Percentiles rank a stretch among this genome's conserved stretches.
phyloP scores from a whole-genome alignment of 2,329 filamentous ascomycete species.

The Aureobasidium musti region DNA sequence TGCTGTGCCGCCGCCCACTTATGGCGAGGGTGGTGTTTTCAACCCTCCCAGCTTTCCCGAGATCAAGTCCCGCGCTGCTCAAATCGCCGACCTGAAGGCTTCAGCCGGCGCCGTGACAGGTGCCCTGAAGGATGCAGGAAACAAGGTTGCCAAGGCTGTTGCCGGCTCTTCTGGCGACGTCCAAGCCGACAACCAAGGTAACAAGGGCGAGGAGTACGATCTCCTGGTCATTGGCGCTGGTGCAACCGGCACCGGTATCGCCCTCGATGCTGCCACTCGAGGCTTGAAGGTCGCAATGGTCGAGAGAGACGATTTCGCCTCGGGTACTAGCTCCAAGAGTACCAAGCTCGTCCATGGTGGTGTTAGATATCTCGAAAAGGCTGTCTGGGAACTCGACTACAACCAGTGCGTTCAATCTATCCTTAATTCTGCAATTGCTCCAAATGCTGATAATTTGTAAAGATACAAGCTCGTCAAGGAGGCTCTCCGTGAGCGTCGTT shows the following conservation, averaged over 20 bases:
- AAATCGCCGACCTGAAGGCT: conserved; percentile 62
- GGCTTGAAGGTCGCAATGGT: conserved; percentile 78
- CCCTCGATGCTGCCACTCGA: conserved; percentile 76
- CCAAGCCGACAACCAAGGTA: conserved; percentile 36
- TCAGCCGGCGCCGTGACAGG: conserved; percentile 48
- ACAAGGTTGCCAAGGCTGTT: conserved; percentile 44
- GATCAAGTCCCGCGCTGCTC: conserved; percentile 63
- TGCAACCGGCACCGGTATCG: conserved; percentile 77
- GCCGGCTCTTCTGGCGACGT: conserved; percentile 36
- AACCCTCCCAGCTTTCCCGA: conserved; percentile 66
- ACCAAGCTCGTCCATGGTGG: conserved; percentile 85
- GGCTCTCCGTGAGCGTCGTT: conserved; percentile 77
- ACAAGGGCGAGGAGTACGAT: conserved; percentile 63
- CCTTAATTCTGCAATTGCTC: background rate
- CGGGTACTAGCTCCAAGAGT: conserved; percentile 82
- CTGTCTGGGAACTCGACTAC: conserved; percentile 82
- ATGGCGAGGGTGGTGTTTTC: conserved; percentile 68
- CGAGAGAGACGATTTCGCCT: conserved; percentile 79
- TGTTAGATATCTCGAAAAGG: conserved; percentile 83
- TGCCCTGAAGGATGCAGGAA: conserved; percentile 50
- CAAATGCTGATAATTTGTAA: conserved; percentile 25
- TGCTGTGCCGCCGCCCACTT: conserved; percentile 69
- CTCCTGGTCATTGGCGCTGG: conserved; percentile 77
- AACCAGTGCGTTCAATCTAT: conserved; percentile 59
- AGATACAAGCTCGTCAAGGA: conserved; percentile 73